Evolutionary conservation across 2,329 filamentous ascomycete species (phyloP).

Genomic region (Dendryphion nanum): DNA sequence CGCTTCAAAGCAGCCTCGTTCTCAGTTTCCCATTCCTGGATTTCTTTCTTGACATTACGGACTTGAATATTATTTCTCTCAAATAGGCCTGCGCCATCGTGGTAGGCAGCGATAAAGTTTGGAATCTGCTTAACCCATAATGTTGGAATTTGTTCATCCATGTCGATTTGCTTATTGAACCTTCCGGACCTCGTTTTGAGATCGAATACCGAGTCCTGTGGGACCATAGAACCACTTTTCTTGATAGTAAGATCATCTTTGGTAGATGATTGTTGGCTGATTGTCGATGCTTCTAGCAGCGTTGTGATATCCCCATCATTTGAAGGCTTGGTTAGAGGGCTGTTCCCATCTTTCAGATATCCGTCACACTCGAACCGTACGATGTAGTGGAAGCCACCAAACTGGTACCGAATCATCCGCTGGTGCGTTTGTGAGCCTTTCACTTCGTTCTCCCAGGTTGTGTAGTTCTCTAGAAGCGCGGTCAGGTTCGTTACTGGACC

Average conservation of each 20-base stretch:
- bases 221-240: conserved; percentile 23
- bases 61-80: conserved; percentile 40
- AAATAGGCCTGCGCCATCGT: conserved; percentile 45
- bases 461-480: too few relatives aligned
- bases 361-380: conserved; percentile 61
- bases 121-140: conserved; percentile 54
- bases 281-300: conserved; percentile 8
- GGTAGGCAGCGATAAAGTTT: conserved; percentile 53
- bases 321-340: neutral
- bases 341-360: conserved; percentile 38
- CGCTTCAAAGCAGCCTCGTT: conserved; percentile 30
- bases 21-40: conserved; percentile 44
- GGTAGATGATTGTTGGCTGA: conserved; percentile 1
- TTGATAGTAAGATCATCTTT: conserved; percentile 15
- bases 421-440: conserved; percentile 61
- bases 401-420: conserved; percentile 58
- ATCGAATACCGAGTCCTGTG: conserved; percentile 51
- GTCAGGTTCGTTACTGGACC: conserved; percentile 21
- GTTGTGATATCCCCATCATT: conserved; percentile 3
- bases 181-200: conserved; percentile 50
- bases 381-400: conserved; percentile 53
- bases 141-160: conserved; percentile 44
- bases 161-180: conserved; percentile 30
- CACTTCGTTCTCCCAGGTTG: conserved; percentile 58
- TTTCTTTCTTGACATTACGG: conserved; percentile 34